These are phyloP conservation scores for Dioszegia crocea DNA, from an alignment of 768 basidiomycete genomes.

Conservation along the genomic window DNA sequence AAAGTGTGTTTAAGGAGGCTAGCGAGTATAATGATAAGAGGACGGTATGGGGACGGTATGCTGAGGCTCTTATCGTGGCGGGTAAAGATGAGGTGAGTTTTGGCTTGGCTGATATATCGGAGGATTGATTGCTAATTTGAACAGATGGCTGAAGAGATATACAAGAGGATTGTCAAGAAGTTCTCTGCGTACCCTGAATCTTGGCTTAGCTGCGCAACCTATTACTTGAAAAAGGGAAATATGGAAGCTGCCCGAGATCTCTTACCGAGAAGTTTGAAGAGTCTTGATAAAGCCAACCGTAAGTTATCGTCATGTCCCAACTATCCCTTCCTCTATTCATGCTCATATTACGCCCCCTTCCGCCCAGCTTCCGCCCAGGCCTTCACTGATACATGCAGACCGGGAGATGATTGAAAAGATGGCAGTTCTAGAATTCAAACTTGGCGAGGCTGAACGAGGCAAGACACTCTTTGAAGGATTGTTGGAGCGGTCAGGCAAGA, in stretches of 20 bases:
- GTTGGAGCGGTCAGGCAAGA: conserved; percentile 88
- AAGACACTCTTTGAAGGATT: conserved; percentile 96
- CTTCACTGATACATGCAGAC: conserved; percentile 55
- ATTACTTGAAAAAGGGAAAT: conserved; percentile 67
- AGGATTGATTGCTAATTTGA: no score
- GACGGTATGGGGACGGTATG: conserved; percentile 77
- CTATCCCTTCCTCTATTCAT: not conserved
- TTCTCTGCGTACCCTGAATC: conserved; percentile 89
- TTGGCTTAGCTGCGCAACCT: conserved; percentile 83
- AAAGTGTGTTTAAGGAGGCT: conserved; percentile 83
- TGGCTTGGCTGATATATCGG: no score
- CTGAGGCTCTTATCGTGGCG: conserved; percentile 76
- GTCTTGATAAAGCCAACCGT: conserved; percentile 92
- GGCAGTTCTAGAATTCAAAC: conserved; percentile 89
- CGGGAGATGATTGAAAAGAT: conserved; percentile 93
- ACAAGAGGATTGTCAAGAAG: conserved; percentile 83
- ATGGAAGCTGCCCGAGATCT: conserved; percentile 78
- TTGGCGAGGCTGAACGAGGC: conserved; percentile 89
- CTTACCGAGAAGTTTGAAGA: conserved; percentile 80
- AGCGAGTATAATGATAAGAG: conserved; percentile 86
- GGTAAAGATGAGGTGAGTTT: conserved; percentile 68
- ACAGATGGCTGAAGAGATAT: conserved; percentile 90
- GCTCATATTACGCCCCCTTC: no score
- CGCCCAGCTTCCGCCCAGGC: no score
- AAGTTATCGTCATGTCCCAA: conserved; percentile 47